Base-by-base conservation (phyloP, 2,329 filamentous ascomycete genomes). In the Chalara sp. region DNA sequence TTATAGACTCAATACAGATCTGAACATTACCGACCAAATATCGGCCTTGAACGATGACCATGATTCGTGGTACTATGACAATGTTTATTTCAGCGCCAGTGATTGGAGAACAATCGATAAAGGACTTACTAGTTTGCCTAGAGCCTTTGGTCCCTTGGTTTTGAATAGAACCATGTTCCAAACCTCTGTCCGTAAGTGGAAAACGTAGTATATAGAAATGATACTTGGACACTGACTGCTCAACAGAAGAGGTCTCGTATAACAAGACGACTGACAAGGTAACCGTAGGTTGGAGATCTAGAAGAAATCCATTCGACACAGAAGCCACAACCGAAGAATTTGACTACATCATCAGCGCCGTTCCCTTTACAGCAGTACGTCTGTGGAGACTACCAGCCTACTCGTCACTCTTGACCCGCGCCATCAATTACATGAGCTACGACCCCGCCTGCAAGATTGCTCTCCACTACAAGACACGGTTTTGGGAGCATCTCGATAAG, bases 381-480 rank as follows among this genome's bases (percentile, higher is more conserved):
- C 47, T 57, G 11, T 58, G 58, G 58, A 48, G 53, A 33, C 44
- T 55, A 8, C 53, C 53, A 48, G 54, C 64, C 5, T 64, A 76
- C 6, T 66, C 67, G 4, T 58, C 65, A 5, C 70, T 72, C 37
- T 72, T 78, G 48, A 62, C 59, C 49, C 70, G 73, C 54, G 76
- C 76, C 10, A 78, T 79, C 60, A 56, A 61, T n/a, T 68, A 70
- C 32, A 56, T 78, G 46, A 64, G 65, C 12, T 78, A 78, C 65
- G 60, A 53, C 1, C 59, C 65, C 0, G 71, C 74, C 43, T 80
- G 76, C 70, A 79, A 79, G 63, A 76, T 88, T 0, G 79, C 83
- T 0, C 74, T 88, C 3, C 82, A 85, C 64, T 89, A 85, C 70
- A 71, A 76, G 51, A 80, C 83, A 0, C 80, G 85, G 1, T 80